Percentiles rank a stretch among this genome's conserved stretches.
phyloP scores from a whole-genome alignment of 2,329 filamentous ascomycete species.

The Epichloe sp. region DNA sequence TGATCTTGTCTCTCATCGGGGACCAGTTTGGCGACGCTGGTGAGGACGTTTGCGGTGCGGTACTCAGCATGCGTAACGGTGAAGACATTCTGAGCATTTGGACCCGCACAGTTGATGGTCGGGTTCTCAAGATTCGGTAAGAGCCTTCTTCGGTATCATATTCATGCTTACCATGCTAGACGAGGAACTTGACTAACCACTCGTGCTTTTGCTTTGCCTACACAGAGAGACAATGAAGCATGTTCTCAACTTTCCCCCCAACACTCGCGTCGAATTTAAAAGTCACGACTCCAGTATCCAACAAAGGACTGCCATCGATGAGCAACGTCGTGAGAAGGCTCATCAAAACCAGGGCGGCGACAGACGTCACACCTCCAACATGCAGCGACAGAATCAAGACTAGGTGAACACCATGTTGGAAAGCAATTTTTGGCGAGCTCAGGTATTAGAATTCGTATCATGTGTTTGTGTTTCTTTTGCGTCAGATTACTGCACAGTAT shows the following conservation, averaged over 20 bases:
- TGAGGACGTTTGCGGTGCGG: conserved; percentile 89
- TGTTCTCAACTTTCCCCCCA: conserved; percentile 74
- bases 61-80: conserved; percentile 85
- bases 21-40: conserved; percentile 88
- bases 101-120: conserved; percentile 85
- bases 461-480: not conserved
- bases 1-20: conserved; percentile 79
- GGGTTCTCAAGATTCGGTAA: conserved; percentile 92
- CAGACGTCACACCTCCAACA: conserved; percentile 21
- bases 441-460: not conserved
- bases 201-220: not conserved
- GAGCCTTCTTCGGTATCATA: conserved; percentile 13
- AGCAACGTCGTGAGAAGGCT: conserved; percentile 77
- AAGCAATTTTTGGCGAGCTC: not conserved
- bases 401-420: conserved; percentile 8
- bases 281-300: conserved; percentile 93
- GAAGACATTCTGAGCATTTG: conserved; percentile 97
- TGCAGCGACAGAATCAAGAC: conserved; percentile 21
- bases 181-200: not conserved
- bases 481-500: conserved; percentile 1
- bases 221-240: conserved; percentile 85
- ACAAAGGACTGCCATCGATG: conserved; percentile 79
- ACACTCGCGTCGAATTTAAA: conserved; percentile 90
- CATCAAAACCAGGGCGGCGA: conserved; percentile 31
- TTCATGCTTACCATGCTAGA: not conserved